Conservation (phyloP, 768 basidiomycete genomes). For the Naematelia aurantialba region DNA sequence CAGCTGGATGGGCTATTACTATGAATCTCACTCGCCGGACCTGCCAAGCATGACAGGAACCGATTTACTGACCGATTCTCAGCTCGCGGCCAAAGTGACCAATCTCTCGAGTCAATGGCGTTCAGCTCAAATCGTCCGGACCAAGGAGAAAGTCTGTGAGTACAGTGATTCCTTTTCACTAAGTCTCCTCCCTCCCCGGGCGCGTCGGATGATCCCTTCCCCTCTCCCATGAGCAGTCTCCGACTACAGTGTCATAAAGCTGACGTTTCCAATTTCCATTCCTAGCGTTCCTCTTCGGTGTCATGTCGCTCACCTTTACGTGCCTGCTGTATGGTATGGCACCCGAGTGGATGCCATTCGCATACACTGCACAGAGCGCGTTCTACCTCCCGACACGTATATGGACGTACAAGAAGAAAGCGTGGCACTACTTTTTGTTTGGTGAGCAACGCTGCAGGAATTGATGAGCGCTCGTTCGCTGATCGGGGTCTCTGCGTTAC, state of each 20-base stretch:
- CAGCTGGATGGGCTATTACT: no score
- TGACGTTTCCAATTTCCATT: no score
- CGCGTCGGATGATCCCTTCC: conserved; percentile 63
- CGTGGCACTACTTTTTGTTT: conserved; percentile 92
- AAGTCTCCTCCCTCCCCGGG: conserved; percentile 62
- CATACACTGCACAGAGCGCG: conserved; percentile 72
- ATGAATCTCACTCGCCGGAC: no score
- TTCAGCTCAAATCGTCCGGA: conserved; percentile 59
- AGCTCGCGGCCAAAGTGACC: conserved; percentile 79
- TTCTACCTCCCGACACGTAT: conserved; percentile 78
- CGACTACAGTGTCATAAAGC: not conserved
- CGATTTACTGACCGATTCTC: conserved; percentile 8
- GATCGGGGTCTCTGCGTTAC: conserved; percentile 6
- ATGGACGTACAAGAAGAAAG: conserved; percentile 84
- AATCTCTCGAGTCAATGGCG: conserved; percentile 81
- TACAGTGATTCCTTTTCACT: no score
- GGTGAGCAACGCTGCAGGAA: conserved; percentile 52
- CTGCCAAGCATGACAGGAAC: no score
- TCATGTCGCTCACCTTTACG: conserved; percentile 79
- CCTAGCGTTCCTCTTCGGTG: conserved; percentile 82
- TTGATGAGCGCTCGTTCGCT: no score
- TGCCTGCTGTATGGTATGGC: conserved; percentile 82
- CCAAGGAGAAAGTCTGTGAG: conserved; percentile 55
- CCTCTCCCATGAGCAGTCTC: no score
- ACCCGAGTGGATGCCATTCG: conserved; percentile 84